phyloP scores from a whole-genome alignment of 1,139 yeast species.

The Yamadazyma songkhlaensis region DNA sequence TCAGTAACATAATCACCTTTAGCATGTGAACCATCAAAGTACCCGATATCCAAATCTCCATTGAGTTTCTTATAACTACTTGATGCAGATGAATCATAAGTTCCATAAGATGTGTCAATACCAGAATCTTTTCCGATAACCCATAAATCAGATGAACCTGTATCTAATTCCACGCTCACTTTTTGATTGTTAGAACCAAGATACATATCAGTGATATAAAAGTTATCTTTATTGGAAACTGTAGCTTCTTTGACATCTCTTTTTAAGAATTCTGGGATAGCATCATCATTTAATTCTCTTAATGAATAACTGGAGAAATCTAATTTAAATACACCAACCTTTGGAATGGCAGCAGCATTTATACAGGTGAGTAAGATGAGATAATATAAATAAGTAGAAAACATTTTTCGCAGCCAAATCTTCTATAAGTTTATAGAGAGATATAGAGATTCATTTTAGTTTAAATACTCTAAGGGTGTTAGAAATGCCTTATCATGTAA shows the following conservation, averaged over 20 bases:
- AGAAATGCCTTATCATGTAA: too few species aligned
- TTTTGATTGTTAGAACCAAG: slow-evolving; percentile 30
- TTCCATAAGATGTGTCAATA: slow-evolving; percentile 5
- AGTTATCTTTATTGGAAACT: too few species aligned
- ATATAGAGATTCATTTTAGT: too few species aligned
- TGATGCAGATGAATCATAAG: slow-evolving; percentile 8
- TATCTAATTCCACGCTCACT: slow-evolving; percentile 34
- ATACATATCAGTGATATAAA: slow-evolving; percentile 39
- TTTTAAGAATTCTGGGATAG: background rate
- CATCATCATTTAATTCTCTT: too few species aligned
- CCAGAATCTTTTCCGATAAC: slow-evolving; percentile 12
- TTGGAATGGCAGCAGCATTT: too few species aligned
- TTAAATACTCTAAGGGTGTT: too few species aligned
- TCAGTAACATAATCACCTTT: slow-evolving; percentile 9
- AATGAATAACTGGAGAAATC: too few species aligned
- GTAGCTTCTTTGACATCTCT: slow-evolving; percentile 10
- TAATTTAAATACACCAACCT: too few species aligned
- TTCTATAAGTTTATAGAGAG: too few species aligned
- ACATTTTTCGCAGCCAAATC: too few species aligned
- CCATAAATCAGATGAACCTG: slow-evolving; percentile 48
- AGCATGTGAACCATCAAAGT: slow-evolving; percentile 8
- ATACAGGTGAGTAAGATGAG: too few species aligned
- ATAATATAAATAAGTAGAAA: too few species aligned
- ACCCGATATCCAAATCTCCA: slow-evolving; percentile 4
- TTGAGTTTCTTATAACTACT: slow-evolving; percentile 3